Evolutionary conservation across 2,329 filamentous ascomycete species (phyloP), one percentile per base, ranked within the genome.

Genomic region (Epichloe sibirici): DNA sequence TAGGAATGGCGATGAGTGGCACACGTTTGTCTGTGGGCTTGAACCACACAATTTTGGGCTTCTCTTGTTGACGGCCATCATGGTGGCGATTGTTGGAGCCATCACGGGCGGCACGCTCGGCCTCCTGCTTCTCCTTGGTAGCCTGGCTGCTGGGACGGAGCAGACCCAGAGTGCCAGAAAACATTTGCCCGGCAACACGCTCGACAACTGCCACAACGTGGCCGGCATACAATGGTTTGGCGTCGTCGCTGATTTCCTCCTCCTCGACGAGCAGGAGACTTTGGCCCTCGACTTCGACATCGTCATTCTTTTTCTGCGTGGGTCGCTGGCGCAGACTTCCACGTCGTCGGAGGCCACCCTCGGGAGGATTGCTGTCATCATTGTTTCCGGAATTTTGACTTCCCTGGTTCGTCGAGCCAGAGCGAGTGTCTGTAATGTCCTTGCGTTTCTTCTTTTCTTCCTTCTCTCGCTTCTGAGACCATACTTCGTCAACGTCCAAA

Each of bases 381-480:
- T 78, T 79, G 60, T 78, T 81, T 43, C 74, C 71, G 52, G 75
- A 74, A 58, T 79, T 78, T 65, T 86, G 79, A 62, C 79, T 83
- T 56, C 83, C 83, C 57, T 85, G 86, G 62, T 82, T 88, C 58
- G 81, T 86, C 57, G 86, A 86, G 58, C 85, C 85, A 50, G 81
- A 82, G 58, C 91, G 84, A 54, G 88, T 90, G 66, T 97, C 93
- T 37, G 90, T 94, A 55, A 96, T 95, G 65, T 98, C 93, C 77
- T 98, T 98, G 69, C 93, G 88, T 76, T 97, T 98, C 82, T 98
- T 98, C 80, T 98, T 98, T 69, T 98, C 93, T 72, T 98, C 93
- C 69, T 98, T 98, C 70, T 98, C 93, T 53, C 90, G 88, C 78
- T 98, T 98, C 75, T 98, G 93, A 25, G 86, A 82, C 93, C 93